phyloP scores from a whole-genome alignment of 371 early-diverging fungal genomes.

The Lichtheimia ornata region DNA sequence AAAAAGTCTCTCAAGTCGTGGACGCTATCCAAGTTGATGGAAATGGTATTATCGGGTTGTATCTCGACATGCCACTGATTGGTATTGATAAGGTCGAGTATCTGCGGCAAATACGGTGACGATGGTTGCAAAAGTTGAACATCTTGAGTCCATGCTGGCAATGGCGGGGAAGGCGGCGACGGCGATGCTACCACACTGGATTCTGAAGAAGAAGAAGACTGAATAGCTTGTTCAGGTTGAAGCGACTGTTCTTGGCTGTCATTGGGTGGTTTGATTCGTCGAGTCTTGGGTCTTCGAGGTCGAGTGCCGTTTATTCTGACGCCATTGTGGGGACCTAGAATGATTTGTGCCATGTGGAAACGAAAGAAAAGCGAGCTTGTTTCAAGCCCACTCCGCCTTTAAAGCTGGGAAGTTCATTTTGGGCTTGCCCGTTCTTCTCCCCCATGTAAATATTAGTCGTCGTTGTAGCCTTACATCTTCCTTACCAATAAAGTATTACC shows the following conservation, averaged over 20 bases:
- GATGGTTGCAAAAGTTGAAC: background rate
- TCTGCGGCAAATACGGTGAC: constrained; percentile 4
- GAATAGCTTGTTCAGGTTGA: background rate
- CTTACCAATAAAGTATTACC: too few species aligned
- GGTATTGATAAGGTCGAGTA: constrained; percentile 11
- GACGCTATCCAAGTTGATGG: constrained; percentile 21
- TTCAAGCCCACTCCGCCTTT: background rate
- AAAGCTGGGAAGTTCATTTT: background rate
- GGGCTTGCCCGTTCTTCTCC: too few species aligned
- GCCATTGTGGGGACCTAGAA: constrained; percentile 29
- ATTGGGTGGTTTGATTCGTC: background rate
- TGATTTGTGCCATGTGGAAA: constrained; percentile 20
- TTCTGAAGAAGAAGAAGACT: background rate
- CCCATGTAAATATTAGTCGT: too few species aligned
- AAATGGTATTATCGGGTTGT: constrained; percentile 14
- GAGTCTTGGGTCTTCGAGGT: constrained; percentile 24
- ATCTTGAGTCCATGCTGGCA: background rate
- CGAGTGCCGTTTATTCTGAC: constrained; percentile 22
- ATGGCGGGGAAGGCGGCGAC: background rate
- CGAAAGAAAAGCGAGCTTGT: background rate
- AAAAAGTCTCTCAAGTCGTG: constrained; percentile 21
- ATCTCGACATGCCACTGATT: constrained; percentile 23
- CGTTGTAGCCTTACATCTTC: too few species aligned
- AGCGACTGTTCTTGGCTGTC: constrained; percentile 1
- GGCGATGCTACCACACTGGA: background rate